Conservation (phyloP, 192 early-diverging fungal species). For the Gaertneriomyces sp. region DNA sequence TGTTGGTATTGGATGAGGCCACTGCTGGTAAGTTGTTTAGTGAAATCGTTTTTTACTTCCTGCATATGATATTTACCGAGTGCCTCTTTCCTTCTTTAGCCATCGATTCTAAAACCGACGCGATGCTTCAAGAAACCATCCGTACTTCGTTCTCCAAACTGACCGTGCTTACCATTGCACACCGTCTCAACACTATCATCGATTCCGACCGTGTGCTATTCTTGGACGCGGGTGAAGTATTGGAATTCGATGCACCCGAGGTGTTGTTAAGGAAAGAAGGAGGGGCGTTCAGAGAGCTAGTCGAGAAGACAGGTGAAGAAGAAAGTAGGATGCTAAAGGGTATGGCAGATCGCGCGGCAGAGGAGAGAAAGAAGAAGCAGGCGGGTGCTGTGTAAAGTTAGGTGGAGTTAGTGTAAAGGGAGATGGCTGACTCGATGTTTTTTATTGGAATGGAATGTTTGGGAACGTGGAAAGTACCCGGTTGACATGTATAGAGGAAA, state of each 20-base stretch:
- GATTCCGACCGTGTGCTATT: conserved; percentile 51
- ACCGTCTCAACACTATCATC: conserved; percentile 74
- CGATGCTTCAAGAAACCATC: conserved; percentile 52
- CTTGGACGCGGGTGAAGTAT: conserved; percentile 46
- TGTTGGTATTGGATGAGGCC: conserved; percentile 59
- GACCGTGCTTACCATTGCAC: conserved; percentile 56
- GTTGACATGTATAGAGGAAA: too few relatives aligned
- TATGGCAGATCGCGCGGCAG: conserved; percentile 24
- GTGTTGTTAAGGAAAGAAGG: conserved; percentile 38
- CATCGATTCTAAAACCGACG: conserved; percentile 48
- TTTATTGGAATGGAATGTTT: too few relatives aligned
- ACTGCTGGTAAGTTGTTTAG: conserved; percentile 26
- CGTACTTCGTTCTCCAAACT: conserved; percentile 41
- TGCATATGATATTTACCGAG: too few relatives aligned
- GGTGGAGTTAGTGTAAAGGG: neutral
- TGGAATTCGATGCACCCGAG: conserved; percentile 51
- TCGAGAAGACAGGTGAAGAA: conserved; percentile 43
- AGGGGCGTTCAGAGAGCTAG: conserved; percentile 33
- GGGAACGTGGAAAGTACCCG: too few relatives aligned
- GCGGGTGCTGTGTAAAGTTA: neutral
- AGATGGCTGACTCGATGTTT: too few relatives aligned
- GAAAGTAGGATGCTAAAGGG: conserved; percentile 34
- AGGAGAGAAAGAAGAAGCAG: conserved; percentile 23
- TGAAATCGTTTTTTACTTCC: too few relatives aligned
- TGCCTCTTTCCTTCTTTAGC: neutral